These are phyloP conservation scores for Yamadazyma buinensis DNA, from an alignment of 1,139 yeast species.

Conservation along the genomic window DNA sequence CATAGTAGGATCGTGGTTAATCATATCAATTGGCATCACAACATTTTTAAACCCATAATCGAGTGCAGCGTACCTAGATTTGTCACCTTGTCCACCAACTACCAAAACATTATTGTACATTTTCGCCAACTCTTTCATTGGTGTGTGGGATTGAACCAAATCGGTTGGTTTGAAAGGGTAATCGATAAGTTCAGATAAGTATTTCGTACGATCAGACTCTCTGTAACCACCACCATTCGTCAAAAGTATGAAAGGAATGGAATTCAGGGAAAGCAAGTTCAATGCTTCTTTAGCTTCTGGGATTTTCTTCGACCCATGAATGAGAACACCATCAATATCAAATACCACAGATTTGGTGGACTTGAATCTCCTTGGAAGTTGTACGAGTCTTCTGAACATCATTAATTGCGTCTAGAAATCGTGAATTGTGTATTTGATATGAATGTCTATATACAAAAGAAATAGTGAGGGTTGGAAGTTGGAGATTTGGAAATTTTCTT, in stretches of 20 bases:
- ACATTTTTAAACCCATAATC: constrained; percentile 81
- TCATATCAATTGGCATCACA: constrained; percentile 70
- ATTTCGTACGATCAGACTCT: constrained; percentile 59
- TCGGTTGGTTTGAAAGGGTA: constrained; percentile 57
- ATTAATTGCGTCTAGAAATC: too few relatives aligned
- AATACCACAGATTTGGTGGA: constrained; percentile 23
- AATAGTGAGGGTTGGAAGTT: too few relatives aligned
- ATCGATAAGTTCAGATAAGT: constrained; percentile 49
- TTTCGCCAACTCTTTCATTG: constrained; percentile 61
- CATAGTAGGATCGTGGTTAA: constrained; percentile 51
- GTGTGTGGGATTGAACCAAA: constrained; percentile 88
- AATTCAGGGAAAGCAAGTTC: constrained; percentile 45
- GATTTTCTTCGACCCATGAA: constrained; percentile 71
- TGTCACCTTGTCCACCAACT: constrained; percentile 78
- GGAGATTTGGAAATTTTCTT: too few relatives aligned
- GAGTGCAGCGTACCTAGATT: constrained; percentile 66
- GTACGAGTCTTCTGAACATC: too few relatives aligned
- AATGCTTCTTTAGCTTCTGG: constrained; percentile 68
- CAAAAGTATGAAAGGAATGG: constrained; percentile 77
- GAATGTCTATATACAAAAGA: too few relatives aligned
- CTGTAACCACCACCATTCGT: constrained; percentile 93
- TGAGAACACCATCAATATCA: constrained; percentile 84
- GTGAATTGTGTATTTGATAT: too few relatives aligned
- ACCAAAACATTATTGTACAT: constrained; percentile 62
- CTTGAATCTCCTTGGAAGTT: too few relatives aligned